Conservation (phyloP, 768 basidiomycete genomes). For the Gelatoporia subvermispora region DNA sequence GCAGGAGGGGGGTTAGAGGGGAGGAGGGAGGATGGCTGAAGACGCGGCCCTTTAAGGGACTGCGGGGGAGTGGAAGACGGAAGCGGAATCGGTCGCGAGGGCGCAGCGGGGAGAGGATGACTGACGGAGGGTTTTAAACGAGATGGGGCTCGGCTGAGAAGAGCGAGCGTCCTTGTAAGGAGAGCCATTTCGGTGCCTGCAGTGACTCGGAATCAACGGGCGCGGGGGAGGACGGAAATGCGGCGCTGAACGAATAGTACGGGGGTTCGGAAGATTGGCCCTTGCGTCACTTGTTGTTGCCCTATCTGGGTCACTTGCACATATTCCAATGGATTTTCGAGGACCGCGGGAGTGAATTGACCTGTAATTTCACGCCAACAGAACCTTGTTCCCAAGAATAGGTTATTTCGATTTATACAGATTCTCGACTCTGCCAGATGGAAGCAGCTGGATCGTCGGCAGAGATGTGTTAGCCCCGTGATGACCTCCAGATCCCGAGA, state of each 20-base stretch:
- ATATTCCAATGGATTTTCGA: not conserved
- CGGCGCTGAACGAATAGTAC: constrained; percentile 12
- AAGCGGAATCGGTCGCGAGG: constrained; percentile 15
- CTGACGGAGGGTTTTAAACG: constrained; percentile 26
- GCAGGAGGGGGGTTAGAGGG: constrained; percentile 18
- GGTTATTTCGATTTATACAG: constrained; percentile 10
- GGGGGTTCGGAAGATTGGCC: constrained; percentile 13
- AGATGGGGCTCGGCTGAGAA: constrained; percentile 37
- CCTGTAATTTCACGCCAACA: no score
- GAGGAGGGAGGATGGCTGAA: constrained; percentile 23
- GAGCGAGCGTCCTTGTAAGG: constrained; percentile 27
- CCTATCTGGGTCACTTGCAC: constrained; percentile 7
- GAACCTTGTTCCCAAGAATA: constrained; percentile 2
- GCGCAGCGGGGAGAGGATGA: constrained; percentile 7
- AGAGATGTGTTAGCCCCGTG: constrained; percentile 16
- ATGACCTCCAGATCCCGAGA: constrained; percentile 6
- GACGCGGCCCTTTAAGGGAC: constrained; percentile 32
- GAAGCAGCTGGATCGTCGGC: constrained; percentile 15
- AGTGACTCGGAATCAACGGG: constrained; percentile 39
- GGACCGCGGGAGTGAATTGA: no score
- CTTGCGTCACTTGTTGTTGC: constrained; percentile 3
- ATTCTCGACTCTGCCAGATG: not conserved
- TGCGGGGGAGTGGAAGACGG: constrained; percentile 16
- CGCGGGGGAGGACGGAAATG: no score
- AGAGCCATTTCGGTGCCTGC: constrained; percentile 34